These are phyloP conservation scores for Thalassia testudinum DNA, from an alignment of 116 monocot genomes.

Conservation along the genomic window DNA sequence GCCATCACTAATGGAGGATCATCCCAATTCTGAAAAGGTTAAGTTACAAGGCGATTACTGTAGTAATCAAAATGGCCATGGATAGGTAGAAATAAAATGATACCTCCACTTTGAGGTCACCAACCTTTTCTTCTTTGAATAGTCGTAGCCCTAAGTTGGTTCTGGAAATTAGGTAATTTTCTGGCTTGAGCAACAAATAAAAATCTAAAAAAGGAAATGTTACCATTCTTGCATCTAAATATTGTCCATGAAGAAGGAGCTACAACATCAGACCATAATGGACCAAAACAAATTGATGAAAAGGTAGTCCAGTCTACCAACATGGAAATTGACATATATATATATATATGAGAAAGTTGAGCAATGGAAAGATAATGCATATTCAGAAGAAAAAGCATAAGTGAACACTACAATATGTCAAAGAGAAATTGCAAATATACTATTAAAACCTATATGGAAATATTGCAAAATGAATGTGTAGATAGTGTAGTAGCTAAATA, in stretches of 20 bases:
- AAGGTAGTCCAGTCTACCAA: too few species aligned
- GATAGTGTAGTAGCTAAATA: too few species aligned
- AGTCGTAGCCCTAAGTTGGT: constrained; percentile 48
- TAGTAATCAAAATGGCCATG: neutral
- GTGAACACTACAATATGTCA: too few species aligned
- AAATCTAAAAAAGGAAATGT: neutral
- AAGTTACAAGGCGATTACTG: neutral
- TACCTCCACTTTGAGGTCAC: constrained; percentile 60
- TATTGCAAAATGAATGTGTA: too few species aligned
- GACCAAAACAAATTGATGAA: too few species aligned
- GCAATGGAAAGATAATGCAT: too few species aligned
- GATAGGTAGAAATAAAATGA: constrained; percentile 3
- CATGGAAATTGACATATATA: too few species aligned
- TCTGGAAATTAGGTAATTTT: neutral
- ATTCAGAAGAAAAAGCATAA: too few species aligned
- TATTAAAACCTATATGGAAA: too few species aligned
- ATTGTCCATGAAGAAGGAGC: too few species aligned
- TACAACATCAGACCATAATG: constrained; percentile 65
- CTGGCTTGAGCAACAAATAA: neutral
- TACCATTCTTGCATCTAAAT: constrained; percentile 90
- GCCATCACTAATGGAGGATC: constrained; percentile 93
- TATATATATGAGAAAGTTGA: too few species aligned
- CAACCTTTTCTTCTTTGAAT: constrained; percentile 78
- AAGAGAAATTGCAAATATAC: too few species aligned
- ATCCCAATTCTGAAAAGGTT: constrained; percentile 51